Evolutionary conservation across 179 eudicot species (phyloP), one percentile per base, ranked within the genome.

Genomic region (Vitellaria paradoxa): DNA sequence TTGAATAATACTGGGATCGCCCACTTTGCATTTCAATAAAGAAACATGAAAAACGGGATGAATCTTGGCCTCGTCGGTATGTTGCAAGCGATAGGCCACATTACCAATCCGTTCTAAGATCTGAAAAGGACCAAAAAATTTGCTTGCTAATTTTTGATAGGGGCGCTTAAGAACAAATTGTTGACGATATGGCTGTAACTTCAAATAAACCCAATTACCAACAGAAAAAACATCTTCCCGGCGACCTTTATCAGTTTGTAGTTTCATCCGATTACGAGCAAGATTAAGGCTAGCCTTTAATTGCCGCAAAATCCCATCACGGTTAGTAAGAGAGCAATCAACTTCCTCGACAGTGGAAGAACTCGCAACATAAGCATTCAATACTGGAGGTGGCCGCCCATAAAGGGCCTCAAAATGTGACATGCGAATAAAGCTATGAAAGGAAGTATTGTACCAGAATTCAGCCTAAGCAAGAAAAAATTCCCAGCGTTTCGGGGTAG

Each of bases 31-130:
- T n/a, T 64, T 64, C 3, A 64, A 24, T 9, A 64, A 24, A 2
- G 26, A 64, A 21, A 64, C 68, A 64, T n/a, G 68, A 24, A 64
- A 64, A 17, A 64, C 12, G 68, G 68, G 68, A 21, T 64, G 68
- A 5, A 64, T 64, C 5, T 24, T 20, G 3, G 30, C 24, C 6
- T 11, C 68, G 20, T 21, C 68, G 7, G 24, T 5, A 20, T 9
- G 24, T 4, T 64, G 3, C 21, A 64, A 24, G 7, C 12, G 3
- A 11, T 64, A 64, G 3, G 68, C 24, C 68, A 64, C 26, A 20
- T 20, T 20, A 15, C 37, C 68, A n/a, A 64, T 24, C 11, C 30
- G 24, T 5, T 20, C 12, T n/a, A 47, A 47, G 9, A 64, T 64
- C 6, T 8, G 30, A 5, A 9, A 24, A 2, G 68, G 68, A 20